phyloP scores from a whole-genome alignment of 495 filamentous ascomycete genomes.

The Immersiella caudata region DNA sequence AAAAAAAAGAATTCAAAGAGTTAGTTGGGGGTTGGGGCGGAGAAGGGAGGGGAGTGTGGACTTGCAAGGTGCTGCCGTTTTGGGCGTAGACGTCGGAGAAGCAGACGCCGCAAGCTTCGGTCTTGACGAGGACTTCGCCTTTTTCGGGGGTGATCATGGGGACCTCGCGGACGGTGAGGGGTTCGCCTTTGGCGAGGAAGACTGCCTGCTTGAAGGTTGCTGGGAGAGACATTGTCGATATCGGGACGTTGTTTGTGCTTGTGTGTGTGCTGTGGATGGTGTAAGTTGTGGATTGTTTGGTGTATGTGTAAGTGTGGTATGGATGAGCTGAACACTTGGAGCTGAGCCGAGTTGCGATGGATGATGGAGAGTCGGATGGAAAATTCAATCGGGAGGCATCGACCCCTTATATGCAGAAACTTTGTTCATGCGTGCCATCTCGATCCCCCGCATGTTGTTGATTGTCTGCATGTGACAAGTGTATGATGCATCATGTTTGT shows the following conservation, averaged over 20 bases:
- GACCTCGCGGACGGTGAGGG: conserved; percentile 23
- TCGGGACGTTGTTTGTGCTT: neutral
- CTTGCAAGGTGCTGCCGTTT: conserved; percentile 60
- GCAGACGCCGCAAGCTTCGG: conserved; percentile 71
- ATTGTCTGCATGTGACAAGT: neutral
- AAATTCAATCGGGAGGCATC: neutral
- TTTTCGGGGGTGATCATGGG: conserved; percentile 65
- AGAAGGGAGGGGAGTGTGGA: neutral
- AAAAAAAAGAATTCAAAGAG: too few relatives aligned
- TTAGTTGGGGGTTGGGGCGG: neutral
- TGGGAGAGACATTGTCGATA: conserved; percentile 19
- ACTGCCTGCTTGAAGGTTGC: conserved; percentile 31
- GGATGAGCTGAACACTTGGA: too few relatives aligned
- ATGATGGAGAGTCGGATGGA: neutral
- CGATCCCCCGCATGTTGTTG: neutral
- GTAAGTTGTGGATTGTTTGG: too few relatives aligned
- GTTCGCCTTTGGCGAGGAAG: conserved; percentile 14
- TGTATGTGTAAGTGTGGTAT: neutral
- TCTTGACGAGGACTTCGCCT: conserved; percentile 70
- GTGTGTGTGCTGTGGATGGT: neutral
- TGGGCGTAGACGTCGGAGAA: conserved; percentile 77
- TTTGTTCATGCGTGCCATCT: neutral
- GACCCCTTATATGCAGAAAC: neutral
- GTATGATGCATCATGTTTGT: neutral
- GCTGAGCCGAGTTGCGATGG: neutral